A percentile compares a stretch with the other conserved stretches of the same genome.
phyloP scores from a whole-genome alignment of 2,329 filamentous ascomycete genomes.

The Colletotrichum sp. region DNA sequence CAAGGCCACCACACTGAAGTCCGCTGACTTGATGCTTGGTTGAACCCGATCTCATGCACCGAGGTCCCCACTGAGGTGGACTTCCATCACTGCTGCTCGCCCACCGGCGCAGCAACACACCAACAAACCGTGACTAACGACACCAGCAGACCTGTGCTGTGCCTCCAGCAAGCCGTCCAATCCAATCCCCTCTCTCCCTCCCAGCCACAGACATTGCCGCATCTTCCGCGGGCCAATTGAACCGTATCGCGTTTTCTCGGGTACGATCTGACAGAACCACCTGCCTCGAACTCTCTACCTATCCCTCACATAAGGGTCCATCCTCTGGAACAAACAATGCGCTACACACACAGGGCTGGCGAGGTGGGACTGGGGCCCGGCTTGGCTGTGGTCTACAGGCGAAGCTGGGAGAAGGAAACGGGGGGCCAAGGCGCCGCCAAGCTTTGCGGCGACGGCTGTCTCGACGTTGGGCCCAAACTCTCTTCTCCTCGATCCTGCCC shows the following conservation, averaged over 20 bases:
- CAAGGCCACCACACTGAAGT: background rate
- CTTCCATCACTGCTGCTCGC: background rate
- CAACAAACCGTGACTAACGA: background rate
- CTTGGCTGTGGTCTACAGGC: background rate
- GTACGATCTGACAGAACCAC: background rate
- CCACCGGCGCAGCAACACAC: background rate
- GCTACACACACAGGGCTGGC: background rate
- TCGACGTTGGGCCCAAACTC: constrained; percentile 20
- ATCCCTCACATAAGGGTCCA: background rate
- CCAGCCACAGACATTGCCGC: background rate
- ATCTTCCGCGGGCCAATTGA: background rate
- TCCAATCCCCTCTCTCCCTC: background rate
- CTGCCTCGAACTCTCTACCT: background rate
- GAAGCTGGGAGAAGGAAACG: background rate
- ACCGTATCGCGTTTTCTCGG: background rate
- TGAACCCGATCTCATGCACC: background rate
- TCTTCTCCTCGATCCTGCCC: background rate
- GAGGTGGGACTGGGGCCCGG: background rate
- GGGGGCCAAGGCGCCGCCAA: constrained; percentile 5
- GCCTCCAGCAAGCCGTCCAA: background rate
- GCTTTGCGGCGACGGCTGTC: constrained; percentile 21
- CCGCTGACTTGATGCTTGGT: background rate
- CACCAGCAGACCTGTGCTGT: background rate
- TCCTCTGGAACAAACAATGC: background rate
- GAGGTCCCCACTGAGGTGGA: background rate